Percentiles rank a stretch among this genome's conserved stretches.
Evolutionary conservation across 1,284 basidiomycete genomes (phyloP).

Genomic region (Puccinia coronata): DNA sequence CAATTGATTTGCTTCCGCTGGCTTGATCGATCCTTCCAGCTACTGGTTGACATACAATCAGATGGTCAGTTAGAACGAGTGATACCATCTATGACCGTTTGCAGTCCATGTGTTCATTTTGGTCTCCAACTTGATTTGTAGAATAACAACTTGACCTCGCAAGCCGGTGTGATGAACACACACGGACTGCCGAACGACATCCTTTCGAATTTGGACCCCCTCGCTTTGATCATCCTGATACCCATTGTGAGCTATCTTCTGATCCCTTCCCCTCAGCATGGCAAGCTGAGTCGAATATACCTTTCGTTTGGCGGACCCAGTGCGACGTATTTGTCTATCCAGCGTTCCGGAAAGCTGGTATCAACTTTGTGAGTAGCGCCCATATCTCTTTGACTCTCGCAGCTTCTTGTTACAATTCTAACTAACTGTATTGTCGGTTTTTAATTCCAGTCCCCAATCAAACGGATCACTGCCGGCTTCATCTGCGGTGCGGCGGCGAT

Average conservation of each 20-base stretch:
- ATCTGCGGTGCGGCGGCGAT: slow-evolving; percentile 64
- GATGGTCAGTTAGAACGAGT: slow-evolving; percentile 24
- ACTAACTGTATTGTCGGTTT: neutral
- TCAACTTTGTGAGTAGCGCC: slow-evolving; percentile 64
- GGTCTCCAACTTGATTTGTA: neutral
- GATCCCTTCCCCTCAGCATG: neutral
- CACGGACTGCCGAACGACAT: slow-evolving; percentile 70
- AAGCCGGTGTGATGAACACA: slow-evolving; percentile 57
- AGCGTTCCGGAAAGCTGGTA: slow-evolving; percentile 66
- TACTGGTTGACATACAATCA: slow-evolving; percentile 69
- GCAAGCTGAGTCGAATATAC: neutral
- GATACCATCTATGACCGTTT: slow-evolving; percentile 62
- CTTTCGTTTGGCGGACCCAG: neutral
- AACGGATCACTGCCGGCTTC: slow-evolving; percentile 71
- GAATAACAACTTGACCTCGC: slow-evolving; percentile 69
- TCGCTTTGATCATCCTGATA: slow-evolving; percentile 66
- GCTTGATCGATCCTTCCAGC: neutral
- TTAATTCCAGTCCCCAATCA: slow-evolving; percentile 64
- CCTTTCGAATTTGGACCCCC: slow-evolving; percentile 75
- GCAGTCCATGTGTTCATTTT: slow-evolving; percentile 53
- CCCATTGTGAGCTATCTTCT: slow-evolving; percentile 60
- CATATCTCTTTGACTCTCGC: slow-evolving; percentile 49
- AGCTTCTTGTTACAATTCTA: slow-evolving; percentile 51
- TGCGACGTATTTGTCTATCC: slow-evolving; percentile 68
- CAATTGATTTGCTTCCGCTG: neutral